A percentile compares a stretch with the other conserved stretches of the same genome.
phyloP scores from a whole-genome alignment of 2,329 filamentous ascomycete genomes.

The Calonectria pseudoturangicola region DNA sequence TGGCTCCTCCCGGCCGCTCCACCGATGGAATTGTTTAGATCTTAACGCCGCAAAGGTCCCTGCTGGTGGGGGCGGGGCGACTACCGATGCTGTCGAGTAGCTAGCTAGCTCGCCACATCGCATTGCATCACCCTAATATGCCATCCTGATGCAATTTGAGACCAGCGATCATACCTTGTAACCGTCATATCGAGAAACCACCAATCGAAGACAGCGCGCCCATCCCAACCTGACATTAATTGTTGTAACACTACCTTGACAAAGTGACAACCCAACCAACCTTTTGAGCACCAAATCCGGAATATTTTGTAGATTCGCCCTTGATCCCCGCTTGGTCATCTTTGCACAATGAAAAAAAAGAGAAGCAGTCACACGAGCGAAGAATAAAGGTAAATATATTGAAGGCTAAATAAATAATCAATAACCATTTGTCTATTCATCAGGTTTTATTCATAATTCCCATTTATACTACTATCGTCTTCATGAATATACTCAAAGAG shows the following conservation, averaged over 20 bases:
- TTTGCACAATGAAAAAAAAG: too few species aligned
- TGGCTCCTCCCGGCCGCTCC: slow-evolving; percentile 9
- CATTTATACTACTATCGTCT: too few species aligned
- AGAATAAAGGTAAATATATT: too few species aligned
- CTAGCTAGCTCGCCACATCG: slow-evolving; percentile 9
- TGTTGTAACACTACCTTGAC: neutral
- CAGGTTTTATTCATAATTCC: too few species aligned
- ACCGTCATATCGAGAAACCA: neutral
- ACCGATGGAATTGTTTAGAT: slow-evolving; percentile 20
- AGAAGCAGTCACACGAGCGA: too few species aligned
- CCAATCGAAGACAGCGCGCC: too few species aligned
- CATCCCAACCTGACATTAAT: neutral
- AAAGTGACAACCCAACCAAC: neutral
- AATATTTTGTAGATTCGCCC: too few species aligned
- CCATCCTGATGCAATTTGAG: neutral
- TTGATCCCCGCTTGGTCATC: too few species aligned
- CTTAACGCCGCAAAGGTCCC: slow-evolving; percentile 27
- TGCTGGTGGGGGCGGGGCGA: slow-evolving; percentile 28
- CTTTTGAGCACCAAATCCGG: neutral
- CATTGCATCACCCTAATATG: neutral
- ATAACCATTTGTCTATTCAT: too few species aligned
- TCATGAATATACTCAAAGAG: too few species aligned
- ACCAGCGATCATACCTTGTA: neutral
- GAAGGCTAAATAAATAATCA: too few species aligned
- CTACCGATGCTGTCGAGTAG: neutral